These are phyloP conservation scores for Marsdenia floribunda DNA, from an alignment of 257 asterid genomes.

Conservation along the genomic window DNA sequence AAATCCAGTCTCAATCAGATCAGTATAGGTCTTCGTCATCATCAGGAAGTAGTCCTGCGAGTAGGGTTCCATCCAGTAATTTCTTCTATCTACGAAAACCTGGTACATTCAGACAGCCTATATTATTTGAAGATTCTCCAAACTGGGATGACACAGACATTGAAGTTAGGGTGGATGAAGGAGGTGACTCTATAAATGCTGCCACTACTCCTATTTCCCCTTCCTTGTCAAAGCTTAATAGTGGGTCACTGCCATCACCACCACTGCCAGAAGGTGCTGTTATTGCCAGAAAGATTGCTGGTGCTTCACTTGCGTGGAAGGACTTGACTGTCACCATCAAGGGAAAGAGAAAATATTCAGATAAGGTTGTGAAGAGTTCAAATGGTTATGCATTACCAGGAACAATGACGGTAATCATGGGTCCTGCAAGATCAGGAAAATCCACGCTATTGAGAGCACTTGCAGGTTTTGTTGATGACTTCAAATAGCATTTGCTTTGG, in stretches of 20 bases:
- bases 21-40: constrained; percentile 93
- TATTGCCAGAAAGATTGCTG: constrained; percentile 58
- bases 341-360: constrained; percentile 92
- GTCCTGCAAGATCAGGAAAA: constrained; percentile 98
- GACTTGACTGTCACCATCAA: constrained; percentile 85
- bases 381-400: constrained; percentile 94
- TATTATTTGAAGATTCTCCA: constrained; percentile 95
- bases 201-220: constrained; percentile 84
- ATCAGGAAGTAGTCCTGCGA: constrained; percentile 92
- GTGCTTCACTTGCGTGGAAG: constrained; percentile 93
- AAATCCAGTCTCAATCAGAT: constrained; percentile 91
- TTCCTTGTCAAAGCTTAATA: constrained; percentile 80
- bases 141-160: constrained; percentile 91
- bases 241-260: constrained; percentile 82
- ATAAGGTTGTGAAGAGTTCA: constrained; percentile 84
- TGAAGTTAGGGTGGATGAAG: constrained; percentile 76
- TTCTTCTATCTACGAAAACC: constrained; percentile 91
- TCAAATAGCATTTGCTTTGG: background rate
- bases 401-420: constrained; percentile 99
- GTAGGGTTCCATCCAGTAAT: constrained; percentile 91
- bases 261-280: constrained; percentile 68
- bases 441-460: constrained; percentile 96
- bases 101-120: constrained; percentile 79
- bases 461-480: constrained; percentile 50
- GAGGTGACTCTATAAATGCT: constrained; percentile 73